Evolutionary conservation across 2,329 filamentous ascomycete genomes (phyloP), one percentile per base, ranked within the genome.

Genomic region (Lizonia empirigonia): DNA sequence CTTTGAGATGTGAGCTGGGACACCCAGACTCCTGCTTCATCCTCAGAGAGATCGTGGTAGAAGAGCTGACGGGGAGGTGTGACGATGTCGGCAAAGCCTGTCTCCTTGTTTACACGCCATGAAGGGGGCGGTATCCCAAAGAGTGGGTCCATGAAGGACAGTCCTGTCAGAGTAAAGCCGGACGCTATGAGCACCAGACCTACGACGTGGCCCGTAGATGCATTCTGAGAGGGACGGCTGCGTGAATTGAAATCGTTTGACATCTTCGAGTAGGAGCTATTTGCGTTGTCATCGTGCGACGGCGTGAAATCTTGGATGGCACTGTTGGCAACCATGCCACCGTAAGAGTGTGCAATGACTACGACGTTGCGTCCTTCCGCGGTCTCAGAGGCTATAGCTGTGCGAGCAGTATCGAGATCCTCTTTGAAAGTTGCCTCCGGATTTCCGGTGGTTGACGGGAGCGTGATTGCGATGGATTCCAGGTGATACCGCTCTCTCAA

Each of bases 291-390:
- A 12, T 13, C 51, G 44, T 24, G 13, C 4, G 38, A 12, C 1
- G 58, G 46, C 0, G 77, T 64, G 40, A 81, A 67, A 6, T 71
- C 77, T 52, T 76, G 77, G 59, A 80, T 64, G 2, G 77, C 77
- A 54, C 78, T 80, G 54, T 68, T 70, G 34, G 75, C 78, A 1
- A 79, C 75, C 33, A 76, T 69, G 18, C 79, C 78, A 23, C 79
- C 79, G 47, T 80, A 82, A 0, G 78, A 80, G 62, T 82, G 79
- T 1, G 70, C 74, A 3, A 80, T 59, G 5, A 82, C 67, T 3
- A 82, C 65, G 2, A 82, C 78, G 46, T 82, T 63, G 18, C 60
- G 68, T 4, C 46, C 48, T 18, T 15, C 7, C 5, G 15, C 27
- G 12, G 37, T 60, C 26, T 56, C 56, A 29, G 13, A 12, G 1